Evolutionary conservation across 2,329 filamentous ascomycete species (phyloP).

Genomic region (Zymoseptoria ardabiliae): DNA sequence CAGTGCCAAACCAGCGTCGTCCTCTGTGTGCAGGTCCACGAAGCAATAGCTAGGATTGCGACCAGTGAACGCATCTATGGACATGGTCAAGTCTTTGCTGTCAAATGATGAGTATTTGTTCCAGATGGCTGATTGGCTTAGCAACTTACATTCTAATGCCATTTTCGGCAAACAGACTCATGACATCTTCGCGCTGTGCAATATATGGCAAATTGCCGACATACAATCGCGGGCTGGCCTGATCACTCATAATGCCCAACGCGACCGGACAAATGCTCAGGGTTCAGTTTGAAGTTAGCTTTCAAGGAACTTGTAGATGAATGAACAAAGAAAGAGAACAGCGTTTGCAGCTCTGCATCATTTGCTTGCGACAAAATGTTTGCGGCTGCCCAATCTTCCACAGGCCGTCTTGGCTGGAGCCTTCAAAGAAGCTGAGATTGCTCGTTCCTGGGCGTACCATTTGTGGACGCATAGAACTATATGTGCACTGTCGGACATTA

Average conservation of each 20-base stretch:
- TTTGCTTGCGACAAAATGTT: too few species aligned
- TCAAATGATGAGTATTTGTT: background rate
- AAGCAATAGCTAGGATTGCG: conserved; percentile 71
- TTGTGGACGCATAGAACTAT: too few species aligned
- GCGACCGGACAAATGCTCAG: background rate
- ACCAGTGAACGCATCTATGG: conserved; percentile 59
- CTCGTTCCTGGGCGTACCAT: too few species aligned
- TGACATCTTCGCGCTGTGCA: conserved; percentile 46
- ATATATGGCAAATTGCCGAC: conserved; percentile 50
- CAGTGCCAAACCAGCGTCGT: conserved; percentile 53
- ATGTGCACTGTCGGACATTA: too few species aligned
- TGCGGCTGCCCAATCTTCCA: too few species aligned
- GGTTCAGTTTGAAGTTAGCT: too few species aligned
- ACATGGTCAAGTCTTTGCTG: conserved; percentile 57
- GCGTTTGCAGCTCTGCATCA: too few species aligned
- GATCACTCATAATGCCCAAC: background rate
- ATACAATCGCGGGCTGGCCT: conserved; percentile 32
- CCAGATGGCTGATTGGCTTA: background rate
- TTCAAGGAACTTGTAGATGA: too few species aligned
- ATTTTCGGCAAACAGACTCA: conserved; percentile 40
- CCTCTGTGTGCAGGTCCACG: conserved; percentile 55
- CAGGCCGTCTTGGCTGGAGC: too few species aligned
- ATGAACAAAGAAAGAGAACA: too few species aligned
- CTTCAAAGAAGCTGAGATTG: too few species aligned
- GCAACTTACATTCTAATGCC: conserved; percentile 29